phyloP scores from a whole-genome alignment of 1,284 basidiomycete species.

The Caloboletus inedulis region DNA sequence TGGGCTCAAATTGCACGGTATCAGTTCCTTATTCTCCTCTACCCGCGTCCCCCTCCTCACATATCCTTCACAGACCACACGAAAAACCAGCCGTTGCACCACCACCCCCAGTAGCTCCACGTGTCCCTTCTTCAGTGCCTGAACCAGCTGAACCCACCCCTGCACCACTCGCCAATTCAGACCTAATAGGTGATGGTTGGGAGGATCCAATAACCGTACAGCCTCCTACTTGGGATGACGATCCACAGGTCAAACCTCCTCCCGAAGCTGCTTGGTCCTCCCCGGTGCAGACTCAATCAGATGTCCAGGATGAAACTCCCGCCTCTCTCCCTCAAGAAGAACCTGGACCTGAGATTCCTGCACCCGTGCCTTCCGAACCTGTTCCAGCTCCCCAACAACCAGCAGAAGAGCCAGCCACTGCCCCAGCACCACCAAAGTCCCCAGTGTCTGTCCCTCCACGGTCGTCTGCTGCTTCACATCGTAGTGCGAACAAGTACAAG shows the following conservation, averaged over 20 bases:
- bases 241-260: slow-evolving; percentile 46
- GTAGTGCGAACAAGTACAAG: slow-evolving; percentile 60
- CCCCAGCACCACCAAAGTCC: slow-evolving; percentile 29
- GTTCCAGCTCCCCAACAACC: slow-evolving; percentile 10
- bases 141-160: slow-evolving; percentile 28
- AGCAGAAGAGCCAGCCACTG: slow-evolving; percentile 19
- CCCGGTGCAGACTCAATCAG: slow-evolving; percentile 23
- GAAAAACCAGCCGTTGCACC: slow-evolving; percentile 28
- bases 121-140: slow-evolving; percentile 22
- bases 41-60: slow-evolving; percentile 27
- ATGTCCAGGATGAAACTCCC: slow-evolving; percentile 20
- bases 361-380: slow-evolving; percentile 14
- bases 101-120: slow-evolving; percentile 23
- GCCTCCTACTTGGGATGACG: slow-evolving; percentile 72
- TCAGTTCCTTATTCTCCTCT: slow-evolving; percentile 21
- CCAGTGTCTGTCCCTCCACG: slow-evolving; percentile 40
- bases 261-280: slow-evolving; percentile 43
- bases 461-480: slow-evolving; percentile 50
- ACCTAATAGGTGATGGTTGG: slow-evolving; percentile 47
- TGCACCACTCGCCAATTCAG: slow-evolving; percentile 33
- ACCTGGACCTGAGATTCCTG: slow-evolving; percentile 10
- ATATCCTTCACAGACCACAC: slow-evolving; percentile 19
- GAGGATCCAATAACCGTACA: slow-evolving; percentile 75
- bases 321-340: slow-evolving; percentile 19
- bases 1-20: slow-evolving; percentile 80